Evolutionary conservation across 2,329 filamentous ascomycete species (phyloP).

Genomic region (Fusarium incarnatum): DNA sequence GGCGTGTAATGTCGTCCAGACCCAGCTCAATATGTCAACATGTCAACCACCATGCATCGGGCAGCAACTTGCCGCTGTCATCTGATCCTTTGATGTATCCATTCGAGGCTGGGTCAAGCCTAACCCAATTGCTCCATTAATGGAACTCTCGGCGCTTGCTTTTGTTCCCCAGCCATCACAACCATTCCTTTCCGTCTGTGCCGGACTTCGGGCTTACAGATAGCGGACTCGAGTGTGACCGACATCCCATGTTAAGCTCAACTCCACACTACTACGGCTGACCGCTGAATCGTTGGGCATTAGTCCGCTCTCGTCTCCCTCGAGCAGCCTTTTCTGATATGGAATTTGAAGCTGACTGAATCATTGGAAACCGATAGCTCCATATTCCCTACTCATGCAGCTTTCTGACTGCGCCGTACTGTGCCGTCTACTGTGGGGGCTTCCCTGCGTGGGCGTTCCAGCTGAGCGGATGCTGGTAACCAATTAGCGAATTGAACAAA

Average conservation of each 20-base stretch:
- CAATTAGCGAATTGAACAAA: slow-evolving; percentile 33
- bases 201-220: slow-evolving; percentile 9
- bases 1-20: slow-evolving; percentile 2
- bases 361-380: slow-evolving; percentile 21
- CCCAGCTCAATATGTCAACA: slow-evolving; percentile 7
- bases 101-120: slow-evolving; percentile 6
- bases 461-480: slow-evolving; percentile 41
- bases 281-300: slow-evolving; percentile 25
- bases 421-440: slow-evolving; percentile 30
- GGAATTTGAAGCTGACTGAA: slow-evolving; percentile 7
- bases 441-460: slow-evolving; percentile 27
- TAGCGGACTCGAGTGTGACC: slow-evolving; percentile 14
- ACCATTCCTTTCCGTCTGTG: slow-evolving; percentile 17
- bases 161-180: slow-evolving; percentile 1
- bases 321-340: slow-evolving; percentile 4
- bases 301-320: slow-evolving; percentile 7
- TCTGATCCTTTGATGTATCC: slow-evolving; percentile 13
- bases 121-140: slow-evolving; percentile 2
- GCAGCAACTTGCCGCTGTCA: slow-evolving; percentile 29
- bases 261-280: slow-evolving; percentile 19
- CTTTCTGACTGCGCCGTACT: slow-evolving; percentile 20
- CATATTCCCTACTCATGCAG: slow-evolving; percentile 16
- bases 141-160: slow-evolving; percentile 1
- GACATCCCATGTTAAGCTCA: slow-evolving; percentile 20
- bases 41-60: slow-evolving; percentile 16